These are phyloP conservation scores for Debaryomyces sp. DNA, from an alignment of 1,139 yeast genomes.

Conservation along the genomic window DNA sequence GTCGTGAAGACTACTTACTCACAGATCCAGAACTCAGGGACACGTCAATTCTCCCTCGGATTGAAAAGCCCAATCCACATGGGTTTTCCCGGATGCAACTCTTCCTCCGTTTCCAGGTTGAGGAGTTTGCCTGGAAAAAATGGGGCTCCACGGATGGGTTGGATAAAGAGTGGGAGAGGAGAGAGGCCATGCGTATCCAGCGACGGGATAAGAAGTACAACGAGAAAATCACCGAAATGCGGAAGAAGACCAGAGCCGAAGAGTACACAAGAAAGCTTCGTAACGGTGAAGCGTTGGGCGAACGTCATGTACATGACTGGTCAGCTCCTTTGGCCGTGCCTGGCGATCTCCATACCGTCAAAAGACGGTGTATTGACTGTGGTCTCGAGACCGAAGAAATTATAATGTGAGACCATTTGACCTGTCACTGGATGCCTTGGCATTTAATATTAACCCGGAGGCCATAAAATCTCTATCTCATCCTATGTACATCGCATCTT, in stretches of 20 bases:
- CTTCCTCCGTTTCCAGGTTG: constrained; percentile 85
- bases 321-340: constrained; percentile 53
- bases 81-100: constrained; percentile 93
- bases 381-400: constrained; percentile 83
- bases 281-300: constrained; percentile 53
- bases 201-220: constrained; percentile 81
- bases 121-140: constrained; percentile 86
- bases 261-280: constrained; percentile 75
- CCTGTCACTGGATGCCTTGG: neutral
- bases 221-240: constrained; percentile 76
- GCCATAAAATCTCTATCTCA: too few relatives aligned
- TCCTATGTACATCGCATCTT: too few relatives aligned
- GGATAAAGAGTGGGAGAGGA: constrained; percentile 88
- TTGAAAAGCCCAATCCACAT: constrained; percentile 95
- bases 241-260: constrained; percentile 90
- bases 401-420: constrained; percentile 16
- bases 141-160: constrained; percentile 93
- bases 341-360: constrained; percentile 42
- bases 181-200: constrained; percentile 72
- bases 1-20: constrained; percentile 85
- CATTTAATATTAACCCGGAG: neutral
- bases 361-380: constrained; percentile 74
- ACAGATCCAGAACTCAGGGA: constrained; percentile 93
- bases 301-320: constrained; percentile 79
- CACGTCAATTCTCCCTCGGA: constrained; percentile 62